Evolutionary conservation across 2,329 filamentous ascomycete genomes (phyloP).

Genomic region (Sporothrix protearum): DNA sequence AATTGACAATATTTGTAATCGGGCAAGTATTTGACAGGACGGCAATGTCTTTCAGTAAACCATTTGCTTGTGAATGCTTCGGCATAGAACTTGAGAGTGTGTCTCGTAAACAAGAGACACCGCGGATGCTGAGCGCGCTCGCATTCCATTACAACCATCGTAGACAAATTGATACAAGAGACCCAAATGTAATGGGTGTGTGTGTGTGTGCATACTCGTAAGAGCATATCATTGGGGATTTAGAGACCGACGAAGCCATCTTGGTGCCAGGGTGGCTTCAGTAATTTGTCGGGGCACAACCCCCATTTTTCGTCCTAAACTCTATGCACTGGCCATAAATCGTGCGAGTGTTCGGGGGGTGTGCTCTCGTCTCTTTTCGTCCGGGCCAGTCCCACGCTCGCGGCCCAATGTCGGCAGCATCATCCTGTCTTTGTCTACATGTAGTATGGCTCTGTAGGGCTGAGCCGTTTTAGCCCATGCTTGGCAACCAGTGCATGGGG

Average conservation of each 20-base stretch:
- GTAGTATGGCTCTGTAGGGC: slow-evolving; percentile 22
- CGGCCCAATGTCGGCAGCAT: slow-evolving; percentile 26
- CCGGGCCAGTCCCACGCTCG: neutral
- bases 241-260: neutral
- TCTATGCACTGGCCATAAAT: neutral
- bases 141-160: neutral
- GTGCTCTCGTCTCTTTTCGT: neutral
- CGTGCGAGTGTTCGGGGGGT: neutral
- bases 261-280: neutral
- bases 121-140: neutral
- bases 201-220: neutral
- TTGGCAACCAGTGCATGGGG: neutral
- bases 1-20: neutral
- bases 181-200: neutral
- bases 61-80: neutral
- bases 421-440: slow-evolving; percentile 9
- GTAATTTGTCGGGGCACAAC: neutral
- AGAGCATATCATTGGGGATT: neutral
- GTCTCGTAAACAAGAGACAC: neutral
- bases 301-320: neutral
- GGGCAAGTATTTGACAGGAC: neutral
- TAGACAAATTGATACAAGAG: neutral
- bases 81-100: neutral
- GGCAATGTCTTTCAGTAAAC: neutral
- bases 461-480: slow-evolving; percentile 19